Base-by-base conservation (phyloP, 2,329 filamentous ascomycete species). In the Dendrostoma leiphaemia region DNA sequence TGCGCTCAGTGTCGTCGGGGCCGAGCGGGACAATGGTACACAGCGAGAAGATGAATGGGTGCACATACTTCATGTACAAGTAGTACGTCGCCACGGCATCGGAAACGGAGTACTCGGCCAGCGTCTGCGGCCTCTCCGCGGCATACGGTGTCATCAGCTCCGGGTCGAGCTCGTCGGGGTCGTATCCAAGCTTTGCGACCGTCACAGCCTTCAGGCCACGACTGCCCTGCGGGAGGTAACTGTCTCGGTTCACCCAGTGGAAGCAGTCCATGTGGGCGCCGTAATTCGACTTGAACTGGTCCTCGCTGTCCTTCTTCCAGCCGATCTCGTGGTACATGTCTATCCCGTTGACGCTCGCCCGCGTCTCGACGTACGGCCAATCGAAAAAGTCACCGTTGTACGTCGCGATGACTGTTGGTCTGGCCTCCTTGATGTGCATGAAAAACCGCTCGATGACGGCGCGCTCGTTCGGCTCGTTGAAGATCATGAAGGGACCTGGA, bases 371-470 rank as follows among this genome's bases (percentile, higher is more conserved):
- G 67, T 95, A 99, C 0, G 94, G 93, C 94, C 94, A 99, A 86
- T 99, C 94, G 85, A 99, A 99, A 70, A 99, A 99, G 76, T 99
- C 94, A 75, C 94, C 94, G 90, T 99, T 99, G 80, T 99, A 99
- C n/a, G 94, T 99, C 32, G 95, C 93, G 69, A 99, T 99, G 53
- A 99, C 93, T 0, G 92, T 97, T 1, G 94, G 94, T 56, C 89
- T 84, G 1, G 91, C 91, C 69, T 96, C 91, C 66, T 99, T 97
- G 71, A 99, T 89, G 69, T 97, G 94, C 37, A 90, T 79, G 66
- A 99, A 97, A 73, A 99, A 99, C 15, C 94, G 81, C 67, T 97
- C 93, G 21, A 99, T 78, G 2, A 96, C 69, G 1, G 80, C 83
- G 70, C 94, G 94, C 71, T 99, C 94, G 65, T 97, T 87, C 1